These are phyloP conservation scores for Chaetomium fimeti DNA, from an alignment of 495 filamentous ascomycete species.

Conservation along the genomic window DNA sequence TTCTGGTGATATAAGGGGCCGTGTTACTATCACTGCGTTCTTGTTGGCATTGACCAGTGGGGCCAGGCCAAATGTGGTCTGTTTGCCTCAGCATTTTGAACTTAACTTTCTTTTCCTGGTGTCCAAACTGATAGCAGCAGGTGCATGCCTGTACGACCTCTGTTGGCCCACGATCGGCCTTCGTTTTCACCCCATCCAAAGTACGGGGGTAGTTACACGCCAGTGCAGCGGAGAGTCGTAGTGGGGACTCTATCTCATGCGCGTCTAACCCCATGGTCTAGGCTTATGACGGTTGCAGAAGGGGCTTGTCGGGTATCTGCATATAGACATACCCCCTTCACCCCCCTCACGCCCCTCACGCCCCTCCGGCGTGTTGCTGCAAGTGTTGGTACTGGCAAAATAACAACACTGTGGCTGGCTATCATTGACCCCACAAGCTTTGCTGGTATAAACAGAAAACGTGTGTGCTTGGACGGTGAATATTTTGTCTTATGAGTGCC, in stretches of 20 bases:
- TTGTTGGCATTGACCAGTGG: background rate
- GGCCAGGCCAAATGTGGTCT: slow-evolving; percentile 1
- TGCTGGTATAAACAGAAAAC: too few species aligned
- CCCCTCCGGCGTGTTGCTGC: too few species aligned
- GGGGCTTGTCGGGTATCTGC: slow-evolving; percentile 6
- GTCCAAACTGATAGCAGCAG: background rate
- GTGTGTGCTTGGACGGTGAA: too few species aligned
- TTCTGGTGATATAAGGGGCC: slow-evolving; percentile 10
- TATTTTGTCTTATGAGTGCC: too few species aligned
- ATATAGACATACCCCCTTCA: background rate
- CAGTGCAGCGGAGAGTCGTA: background rate
- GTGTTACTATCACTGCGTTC: background rate
- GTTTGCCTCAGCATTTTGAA: slow-evolving; percentile 4
- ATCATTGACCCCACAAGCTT: too few species aligned
- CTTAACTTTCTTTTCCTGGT: background rate
- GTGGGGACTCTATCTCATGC: background rate
- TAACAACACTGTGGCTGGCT: too few species aligned
- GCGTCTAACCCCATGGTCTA: background rate
- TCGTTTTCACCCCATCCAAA: background rate
- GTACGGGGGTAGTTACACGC: background rate
- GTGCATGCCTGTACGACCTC: background rate
- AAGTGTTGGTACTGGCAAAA: too few species aligned
- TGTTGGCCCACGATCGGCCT: background rate
- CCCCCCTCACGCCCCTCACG: too few species aligned
- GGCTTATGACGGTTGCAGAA: background rate